Evolutionary conservation across 495 filamentous ascomycete species (phyloP).

Genomic region (Acidomyces sp.): DNA sequence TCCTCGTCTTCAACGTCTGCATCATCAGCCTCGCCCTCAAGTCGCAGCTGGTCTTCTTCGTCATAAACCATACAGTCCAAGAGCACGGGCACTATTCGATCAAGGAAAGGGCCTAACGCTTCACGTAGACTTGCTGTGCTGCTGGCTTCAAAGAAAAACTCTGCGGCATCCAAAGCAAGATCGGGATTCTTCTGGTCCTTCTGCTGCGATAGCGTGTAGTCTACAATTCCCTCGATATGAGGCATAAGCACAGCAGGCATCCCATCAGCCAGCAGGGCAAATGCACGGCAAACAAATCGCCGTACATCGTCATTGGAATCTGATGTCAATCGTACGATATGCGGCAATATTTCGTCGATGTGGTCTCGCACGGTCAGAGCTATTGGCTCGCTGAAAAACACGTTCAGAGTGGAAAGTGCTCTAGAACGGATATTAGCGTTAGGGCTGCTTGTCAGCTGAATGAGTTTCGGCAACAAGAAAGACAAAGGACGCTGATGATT

Average conservation of each 20-base stretch:
- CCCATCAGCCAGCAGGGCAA: conserved; percentile 84
- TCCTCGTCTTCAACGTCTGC: conserved; percentile 82
- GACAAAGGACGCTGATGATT: conserved; percentile 67
- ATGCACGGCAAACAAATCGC: conserved; percentile 81
- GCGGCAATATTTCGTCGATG: conserved; percentile 66
- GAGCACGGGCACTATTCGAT: conserved; percentile 78
- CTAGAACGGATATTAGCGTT: conserved; percentile 61
- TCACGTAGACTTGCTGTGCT: conserved; percentile 69
- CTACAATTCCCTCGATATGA: conserved; percentile 76
- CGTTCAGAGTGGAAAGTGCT: conserved; percentile 73
- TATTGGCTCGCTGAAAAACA: conserved; percentile 73
- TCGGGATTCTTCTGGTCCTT: conserved; percentile 73
- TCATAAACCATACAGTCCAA: conserved; percentile 94
- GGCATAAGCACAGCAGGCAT: conserved; percentile 79
- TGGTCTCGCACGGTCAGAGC: conserved; percentile 54
- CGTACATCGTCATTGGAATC: conserved; percentile 68
- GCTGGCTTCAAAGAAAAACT: conserved; percentile 92
- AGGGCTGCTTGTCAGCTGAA: conserved; percentile 67
- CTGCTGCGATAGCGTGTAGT: conserved; percentile 87
- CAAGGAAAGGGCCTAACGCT: conserved; percentile 59
- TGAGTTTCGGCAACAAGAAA: conserved; percentile 79
- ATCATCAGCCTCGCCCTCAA: conserved; percentile 71
- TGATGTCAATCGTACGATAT: conserved; percentile 65
- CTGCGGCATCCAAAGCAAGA: conserved; percentile 83
- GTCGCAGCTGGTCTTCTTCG: conserved; percentile 75